A percentile compares a stretch with the other conserved stretches of the same genome.
phyloP scores from a whole-genome alignment of 129 eudicot species.

The Silybum marianum region DNA sequence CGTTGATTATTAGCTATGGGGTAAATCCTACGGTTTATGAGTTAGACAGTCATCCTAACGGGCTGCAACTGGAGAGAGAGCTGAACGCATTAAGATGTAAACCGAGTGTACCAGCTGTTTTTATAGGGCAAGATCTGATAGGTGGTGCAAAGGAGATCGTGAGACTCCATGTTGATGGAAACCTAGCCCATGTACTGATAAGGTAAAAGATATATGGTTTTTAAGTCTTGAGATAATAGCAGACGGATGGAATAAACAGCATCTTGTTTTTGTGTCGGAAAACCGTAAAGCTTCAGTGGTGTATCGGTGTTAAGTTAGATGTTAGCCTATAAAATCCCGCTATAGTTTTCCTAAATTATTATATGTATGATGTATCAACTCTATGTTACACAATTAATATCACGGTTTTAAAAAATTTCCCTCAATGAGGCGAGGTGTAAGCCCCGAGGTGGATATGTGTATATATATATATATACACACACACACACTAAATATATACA shows the following conservation, averaged over 20 bases:
- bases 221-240: slow-evolving; percentile 12
- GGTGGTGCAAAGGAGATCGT: slow-evolving; percentile 60
- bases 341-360: background rate
- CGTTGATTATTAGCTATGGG: slow-evolving; percentile 52
- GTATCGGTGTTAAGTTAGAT: background rate
- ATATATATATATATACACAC: no score
- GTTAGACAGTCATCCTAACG: slow-evolving; percentile 50
- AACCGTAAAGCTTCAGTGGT: background rate
- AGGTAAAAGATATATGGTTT: slow-evolving; percentile 39
- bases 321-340: background rate
- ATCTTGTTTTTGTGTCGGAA: background rate
- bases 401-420: no score
- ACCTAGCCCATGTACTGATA: slow-evolving; percentile 50
- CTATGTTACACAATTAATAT: background rate
- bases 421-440: no score
- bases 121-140: slow-evolving; percentile 39
- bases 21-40: slow-evolving; percentile 55
- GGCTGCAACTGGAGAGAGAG: slow-evolving; percentile 34
- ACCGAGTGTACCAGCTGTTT: slow-evolving; percentile 41
- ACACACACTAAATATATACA: no score
- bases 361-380: slow-evolving; percentile 1
- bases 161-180: slow-evolving; percentile 44
- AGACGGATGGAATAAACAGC: background rate
- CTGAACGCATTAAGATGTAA: slow-evolving; percentile 39
- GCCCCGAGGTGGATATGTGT: no score